Base-by-base conservation (phyloP, 306 rosid species). In the Pyrus communis region DNA sequence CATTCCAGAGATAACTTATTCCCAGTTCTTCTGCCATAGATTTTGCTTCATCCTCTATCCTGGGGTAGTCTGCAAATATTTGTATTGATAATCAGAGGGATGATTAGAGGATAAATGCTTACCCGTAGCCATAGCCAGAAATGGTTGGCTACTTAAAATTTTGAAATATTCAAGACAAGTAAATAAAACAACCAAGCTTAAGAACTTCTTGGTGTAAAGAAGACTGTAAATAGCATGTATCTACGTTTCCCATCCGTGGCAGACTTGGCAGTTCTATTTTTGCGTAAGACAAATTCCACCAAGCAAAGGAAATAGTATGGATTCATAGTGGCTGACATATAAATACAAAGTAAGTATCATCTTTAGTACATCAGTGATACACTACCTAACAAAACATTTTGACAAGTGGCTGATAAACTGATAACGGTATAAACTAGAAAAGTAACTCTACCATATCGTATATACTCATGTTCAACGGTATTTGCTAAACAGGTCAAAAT, bases 31-130 rank as follows among this genome's bases (percentile, higher is more conserved):
- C 93, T 45, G 93, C 91, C 71, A 86, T 79, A 71, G 68, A 45
- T 84, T 88, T 91, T 30, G 98, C 98, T 80, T 96, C 91, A 79
- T 84, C 89, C 91, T 91, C 99, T 79, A 92, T 89, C 87, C 90
- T 91, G 51, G 98, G 97, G 81, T 91, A 96, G 79, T 92, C 99
- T 96, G 90, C 66, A 70, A 35, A 77, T 70, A 49, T 74, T 68
- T 73, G 77, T 31, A 43, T 40, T 43, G 70, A 81, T n/a, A 75
- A 81, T 71, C 23, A 31, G 74, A 43, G 46, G 59, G 81, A 71
- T 31, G 52, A 74, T 67, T 81, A 65, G 67, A 55, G 21, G 67
- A 73, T 40, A 76, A n/a, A 68, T 9, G 75, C 71, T 71, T 69
- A 75, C 35, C 54, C 19, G 43, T 40, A 78, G 70, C 77, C 55